phyloP scores from a whole-genome alignment of 225 moss, liverwort and hornwort genomes.

The Bryum argenteum region DNA sequence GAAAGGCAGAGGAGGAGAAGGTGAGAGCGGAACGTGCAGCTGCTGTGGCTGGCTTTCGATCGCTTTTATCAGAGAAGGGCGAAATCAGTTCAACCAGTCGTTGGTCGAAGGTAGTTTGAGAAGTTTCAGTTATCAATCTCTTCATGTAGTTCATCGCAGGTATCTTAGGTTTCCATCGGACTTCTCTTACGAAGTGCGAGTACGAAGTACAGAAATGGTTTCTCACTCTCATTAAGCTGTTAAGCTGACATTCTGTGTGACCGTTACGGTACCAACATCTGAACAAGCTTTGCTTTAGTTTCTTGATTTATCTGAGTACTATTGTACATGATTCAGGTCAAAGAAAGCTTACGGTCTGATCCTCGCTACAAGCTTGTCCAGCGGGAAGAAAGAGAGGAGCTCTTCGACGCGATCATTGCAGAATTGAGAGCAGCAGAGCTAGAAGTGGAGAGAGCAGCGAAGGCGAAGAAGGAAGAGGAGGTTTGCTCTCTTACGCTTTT shows the following conservation, averaged over 20 bases:
- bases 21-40: constrained; percentile 69
- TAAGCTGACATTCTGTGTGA: background rate
- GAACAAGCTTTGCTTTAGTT: constrained; percentile 10
- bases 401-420: constrained; percentile 72
- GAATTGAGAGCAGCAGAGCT: constrained; percentile 77
- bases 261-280: background rate
- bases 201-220: background rate
- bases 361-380: constrained; percentile 67
- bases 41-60: constrained; percentile 71
- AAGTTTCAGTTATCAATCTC: constrained; percentile 9
- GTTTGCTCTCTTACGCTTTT: constrained; percentile 34
- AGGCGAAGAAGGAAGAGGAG: constrained; percentile 86
- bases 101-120: constrained; percentile 74
- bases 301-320: constrained; percentile 2
- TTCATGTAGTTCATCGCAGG: constrained; percentile 1
- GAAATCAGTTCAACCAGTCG: constrained; percentile 72
- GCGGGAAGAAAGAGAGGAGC: constrained; percentile 76
- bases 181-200: background rate
- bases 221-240: background rate
- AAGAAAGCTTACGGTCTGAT: constrained; percentile 71
- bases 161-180: background rate
- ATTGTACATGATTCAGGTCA: constrained; percentile 49
- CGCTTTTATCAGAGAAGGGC: constrained; percentile 64
- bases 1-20: constrained; percentile 83
- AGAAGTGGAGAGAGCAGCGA: constrained; percentile 83